Percentiles rank a stretch among this genome's conserved stretches.
These are phyloP conservation scores for Talaromyces albobiverticillius DNA, from an alignment of 2,329 filamentous ascomycete species.

Conservation along the genomic window DNA sequence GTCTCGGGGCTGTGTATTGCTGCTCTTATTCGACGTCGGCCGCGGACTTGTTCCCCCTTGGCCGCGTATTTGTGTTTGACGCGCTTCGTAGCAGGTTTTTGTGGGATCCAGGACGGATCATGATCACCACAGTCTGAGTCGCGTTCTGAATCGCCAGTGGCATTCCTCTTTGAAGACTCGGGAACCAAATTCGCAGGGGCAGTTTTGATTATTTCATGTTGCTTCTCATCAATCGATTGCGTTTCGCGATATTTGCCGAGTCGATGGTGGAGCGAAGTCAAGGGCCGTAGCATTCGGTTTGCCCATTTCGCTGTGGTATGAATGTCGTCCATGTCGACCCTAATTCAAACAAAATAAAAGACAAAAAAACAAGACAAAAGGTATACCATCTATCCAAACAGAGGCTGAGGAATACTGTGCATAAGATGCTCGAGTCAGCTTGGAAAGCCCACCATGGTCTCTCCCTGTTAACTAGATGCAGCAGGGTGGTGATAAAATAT, in stretches of 20 bases:
- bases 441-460: neutral
- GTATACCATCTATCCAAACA: neutral
- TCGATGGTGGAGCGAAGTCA: constrained; percentile 38
- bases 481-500: constrained; percentile 6
- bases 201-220: constrained; percentile 13
- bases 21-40: constrained; percentile 26
- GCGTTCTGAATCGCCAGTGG: constrained; percentile 17
- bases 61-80: constrained; percentile 37
- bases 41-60: constrained; percentile 24
- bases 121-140: constrained; percentile 34
- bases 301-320: constrained; percentile 42
- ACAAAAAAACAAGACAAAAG: neutral
- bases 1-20: constrained; percentile 35
- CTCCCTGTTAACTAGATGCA: neutral
- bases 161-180: constrained; percentile 9
- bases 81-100: constrained; percentile 29
- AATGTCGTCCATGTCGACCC: constrained; percentile 34
- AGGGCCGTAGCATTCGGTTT: constrained; percentile 42
- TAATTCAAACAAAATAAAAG: constrained; percentile 1
- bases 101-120: constrained; percentile 41
- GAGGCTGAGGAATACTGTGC: neutral
- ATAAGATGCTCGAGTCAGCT: neutral
- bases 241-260: constrained; percentile 40
- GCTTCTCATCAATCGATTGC: constrained; percentile 26
- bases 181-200: constrained; percentile 3